A percentile compares a stretch with the other conserved stretches of the same genome.
Conservation (phyloP, 2,329 filamentous ascomycete species). For the Microsporum canis region DNA sequence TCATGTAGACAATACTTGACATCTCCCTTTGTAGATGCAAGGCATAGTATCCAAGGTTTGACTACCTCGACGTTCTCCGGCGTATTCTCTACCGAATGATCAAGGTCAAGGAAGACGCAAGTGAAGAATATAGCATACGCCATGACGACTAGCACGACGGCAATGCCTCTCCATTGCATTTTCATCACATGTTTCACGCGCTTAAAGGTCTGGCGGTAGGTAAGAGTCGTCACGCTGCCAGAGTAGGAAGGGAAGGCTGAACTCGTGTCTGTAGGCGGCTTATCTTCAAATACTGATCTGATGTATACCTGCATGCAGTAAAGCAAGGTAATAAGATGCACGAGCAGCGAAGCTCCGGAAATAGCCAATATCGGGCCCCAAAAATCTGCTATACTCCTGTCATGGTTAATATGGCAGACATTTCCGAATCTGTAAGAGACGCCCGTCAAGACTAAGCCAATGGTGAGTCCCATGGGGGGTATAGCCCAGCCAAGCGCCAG, state of each 20-base stretch:
- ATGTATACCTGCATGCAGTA: conserved; percentile 97
- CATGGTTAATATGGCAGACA: conserved; percentile 89
- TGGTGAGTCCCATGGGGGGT: conserved; percentile 59
- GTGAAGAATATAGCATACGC: conserved; percentile 90
- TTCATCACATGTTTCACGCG: conserved; percentile 75
- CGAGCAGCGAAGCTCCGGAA: conserved; percentile 60
- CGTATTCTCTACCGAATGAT: conserved; percentile 54
- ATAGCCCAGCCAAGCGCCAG: conserved; percentile 75
- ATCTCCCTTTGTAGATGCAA: conserved; percentile 47
- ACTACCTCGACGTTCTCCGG: conserved; percentile 47
- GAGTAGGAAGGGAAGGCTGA: conserved; percentile 65
- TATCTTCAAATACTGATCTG: conserved; percentile 64
- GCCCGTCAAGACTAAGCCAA: conserved; percentile 73
- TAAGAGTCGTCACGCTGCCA: conserved; percentile 65
- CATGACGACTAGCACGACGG: conserved; percentile 80
- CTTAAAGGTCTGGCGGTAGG: conserved; percentile 76
- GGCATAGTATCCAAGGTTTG: conserved; percentile 58
- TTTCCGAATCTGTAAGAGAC: conserved; percentile 88
- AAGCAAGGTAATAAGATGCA: conserved; percentile 72
- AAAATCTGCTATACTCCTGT: conserved; percentile 68
- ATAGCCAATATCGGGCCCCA: conserved; percentile 84
- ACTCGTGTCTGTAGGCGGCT: conserved; percentile 55
- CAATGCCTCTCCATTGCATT: conserved; percentile 88
- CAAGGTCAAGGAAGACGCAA: conserved; percentile 77
- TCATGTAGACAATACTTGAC: conserved; percentile 55